phyloP scores from a whole-genome alignment of 75 land plant genomes.

The Adiantum capillusveneris region DNA sequence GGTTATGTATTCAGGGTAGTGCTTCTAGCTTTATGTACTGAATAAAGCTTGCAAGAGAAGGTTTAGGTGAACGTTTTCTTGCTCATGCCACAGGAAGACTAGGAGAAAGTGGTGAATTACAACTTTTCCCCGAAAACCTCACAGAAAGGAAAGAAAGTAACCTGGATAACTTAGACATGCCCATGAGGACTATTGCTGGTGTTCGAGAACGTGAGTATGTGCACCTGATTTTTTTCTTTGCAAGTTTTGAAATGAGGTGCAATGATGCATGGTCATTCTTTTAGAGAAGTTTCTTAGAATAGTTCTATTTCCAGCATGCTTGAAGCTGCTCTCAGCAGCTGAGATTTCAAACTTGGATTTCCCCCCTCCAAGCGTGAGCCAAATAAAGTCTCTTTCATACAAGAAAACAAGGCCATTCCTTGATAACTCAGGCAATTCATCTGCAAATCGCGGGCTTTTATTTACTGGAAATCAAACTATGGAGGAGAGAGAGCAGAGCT shows the following conservation, averaged over 20 bases:
- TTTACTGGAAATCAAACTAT: slow-evolving; percentile 74
- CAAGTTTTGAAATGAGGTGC: no score
- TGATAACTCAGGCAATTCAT: slow-evolving; percentile 1
- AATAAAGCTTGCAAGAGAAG: background rate
- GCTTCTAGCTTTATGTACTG: background rate
- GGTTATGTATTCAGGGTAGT: background rate
- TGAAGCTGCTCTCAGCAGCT: slow-evolving; percentile 48
- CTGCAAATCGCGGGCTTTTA: slow-evolving; percentile 5
- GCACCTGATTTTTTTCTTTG: background rate
- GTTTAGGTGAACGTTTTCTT: no score
- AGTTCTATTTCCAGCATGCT: no score
- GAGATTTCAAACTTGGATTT: slow-evolving; percentile 47
- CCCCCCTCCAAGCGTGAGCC: slow-evolving; percentile 27
- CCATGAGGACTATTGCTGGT: slow-evolving; percentile 37
- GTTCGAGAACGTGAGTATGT: slow-evolving; percentile 42
- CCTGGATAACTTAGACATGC: slow-evolving; percentile 52
- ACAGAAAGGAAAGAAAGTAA: slow-evolving; percentile 14
- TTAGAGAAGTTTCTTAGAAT: no score
- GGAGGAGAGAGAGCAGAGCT: slow-evolving; percentile 55
- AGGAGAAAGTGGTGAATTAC: background rate
- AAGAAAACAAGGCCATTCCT: background rate
- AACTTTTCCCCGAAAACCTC: background rate
- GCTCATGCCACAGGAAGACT: background rate
- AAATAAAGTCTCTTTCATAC: background rate
- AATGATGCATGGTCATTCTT: no score